These are phyloP conservation scores for Samsoniella hepiali DNA, from an alignment of 2,329 filamentous ascomycete genomes.

Conservation along the genomic window DNA sequence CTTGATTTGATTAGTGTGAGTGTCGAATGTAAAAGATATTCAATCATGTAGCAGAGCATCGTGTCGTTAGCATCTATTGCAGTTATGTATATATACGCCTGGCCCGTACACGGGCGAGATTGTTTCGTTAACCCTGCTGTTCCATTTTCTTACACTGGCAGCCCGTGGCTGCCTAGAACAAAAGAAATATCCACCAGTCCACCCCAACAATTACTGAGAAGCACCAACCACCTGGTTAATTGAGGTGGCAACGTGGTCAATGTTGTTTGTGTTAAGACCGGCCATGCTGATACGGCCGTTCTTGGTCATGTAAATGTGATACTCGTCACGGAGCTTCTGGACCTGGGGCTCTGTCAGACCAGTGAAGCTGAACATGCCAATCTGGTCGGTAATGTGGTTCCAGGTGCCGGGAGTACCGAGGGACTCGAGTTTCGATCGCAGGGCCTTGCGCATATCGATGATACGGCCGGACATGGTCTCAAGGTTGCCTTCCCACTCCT, in stretches of 20 bases:
- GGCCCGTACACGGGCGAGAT: background rate
- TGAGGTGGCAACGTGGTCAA: slow-evolving; percentile 89
- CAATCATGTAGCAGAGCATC: slow-evolving; percentile 12
- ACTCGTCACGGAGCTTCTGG: slow-evolving; percentile 62
- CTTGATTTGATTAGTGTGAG: background rate
- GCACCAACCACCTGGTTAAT: slow-evolving; percentile 72
- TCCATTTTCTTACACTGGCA: slow-evolving; percentile 15
- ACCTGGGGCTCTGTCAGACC: slow-evolving; percentile 74
- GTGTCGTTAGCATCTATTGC: slow-evolving; percentile 12
- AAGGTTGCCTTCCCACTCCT: slow-evolving; percentile 90
- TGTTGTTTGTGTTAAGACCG: slow-evolving; percentile 86
- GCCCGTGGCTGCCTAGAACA: background rate
- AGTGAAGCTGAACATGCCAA: slow-evolving; percentile 98
- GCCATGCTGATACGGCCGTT: slow-evolving; percentile 99
- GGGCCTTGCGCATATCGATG: slow-evolving; percentile 78
- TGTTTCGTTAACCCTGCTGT: slow-evolving; percentile 8
- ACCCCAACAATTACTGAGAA: slow-evolving; percentile 22
- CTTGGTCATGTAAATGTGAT: slow-evolving; percentile 90
- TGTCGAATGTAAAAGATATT: background rate
- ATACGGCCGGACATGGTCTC: slow-evolving; percentile 94
- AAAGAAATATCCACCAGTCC: background rate
- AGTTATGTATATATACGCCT: slow-evolving; percentile 11
- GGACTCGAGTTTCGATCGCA: slow-evolving; percentile 78
- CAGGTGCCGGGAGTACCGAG: slow-evolving; percentile 84
- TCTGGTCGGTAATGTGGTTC: slow-evolving; percentile 98